phyloP scores from a whole-genome alignment of 2,329 filamentous ascomycete genomes.

The Neofusicoccum parvum region DNA sequence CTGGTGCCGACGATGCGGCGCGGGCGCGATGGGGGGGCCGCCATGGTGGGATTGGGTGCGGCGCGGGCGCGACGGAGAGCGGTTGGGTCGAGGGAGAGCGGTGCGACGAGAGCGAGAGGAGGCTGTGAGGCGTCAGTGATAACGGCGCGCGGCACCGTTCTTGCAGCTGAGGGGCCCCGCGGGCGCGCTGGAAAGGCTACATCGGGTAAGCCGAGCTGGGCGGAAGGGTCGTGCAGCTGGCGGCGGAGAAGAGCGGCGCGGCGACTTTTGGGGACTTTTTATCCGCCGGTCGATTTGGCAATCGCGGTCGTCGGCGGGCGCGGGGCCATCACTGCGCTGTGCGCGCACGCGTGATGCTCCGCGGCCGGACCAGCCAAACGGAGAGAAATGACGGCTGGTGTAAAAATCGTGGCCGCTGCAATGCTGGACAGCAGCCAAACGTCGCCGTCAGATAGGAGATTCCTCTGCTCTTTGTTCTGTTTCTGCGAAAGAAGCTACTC shows the following conservation, averaged over 20 bases:
- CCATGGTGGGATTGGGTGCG: not conserved
- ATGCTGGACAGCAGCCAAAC: too few relatives aligned
- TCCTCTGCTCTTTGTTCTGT: too few relatives aligned
- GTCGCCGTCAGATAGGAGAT: too few relatives aligned
- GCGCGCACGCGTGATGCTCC: not conserved
- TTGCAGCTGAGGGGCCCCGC: slow-evolving; percentile 11
- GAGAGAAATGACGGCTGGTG: too few relatives aligned
- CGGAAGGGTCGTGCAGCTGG: not conserved
- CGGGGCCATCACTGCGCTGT: not conserved
- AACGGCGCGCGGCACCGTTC: not conserved
- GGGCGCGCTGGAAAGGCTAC: not conserved
- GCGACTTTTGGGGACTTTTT: not conserved
- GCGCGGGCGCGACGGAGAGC: not conserved
- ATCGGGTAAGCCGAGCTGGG: slow-evolving; percentile 7
- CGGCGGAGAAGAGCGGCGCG: not conserved
- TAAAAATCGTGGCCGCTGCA: too few relatives aligned
- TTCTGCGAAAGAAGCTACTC: too few relatives aligned
- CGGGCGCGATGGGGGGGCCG: slow-evolving; percentile 30
- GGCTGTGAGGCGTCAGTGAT: not conserved
- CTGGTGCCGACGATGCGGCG: slow-evolving; percentile 72
- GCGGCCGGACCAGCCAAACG: not conserved
- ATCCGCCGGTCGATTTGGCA: not conserved
- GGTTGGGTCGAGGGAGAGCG: not conserved
- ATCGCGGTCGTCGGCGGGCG: not conserved
- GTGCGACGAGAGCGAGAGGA: not conserved